phyloP scores from a whole-genome alignment of 345 rosid genomes.

The Citrus maxima region DNA sequence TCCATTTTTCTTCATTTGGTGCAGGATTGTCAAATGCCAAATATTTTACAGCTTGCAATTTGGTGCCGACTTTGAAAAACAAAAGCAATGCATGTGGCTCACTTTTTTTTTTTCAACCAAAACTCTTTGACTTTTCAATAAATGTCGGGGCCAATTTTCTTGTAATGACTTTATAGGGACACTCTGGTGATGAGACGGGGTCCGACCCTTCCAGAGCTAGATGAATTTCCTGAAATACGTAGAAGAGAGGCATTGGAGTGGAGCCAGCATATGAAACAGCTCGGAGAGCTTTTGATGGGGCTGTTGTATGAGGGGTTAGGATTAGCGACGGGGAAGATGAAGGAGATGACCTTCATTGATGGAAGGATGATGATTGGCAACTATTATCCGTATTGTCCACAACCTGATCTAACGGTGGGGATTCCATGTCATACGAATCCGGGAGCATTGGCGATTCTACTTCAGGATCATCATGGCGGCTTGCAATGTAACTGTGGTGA shows the following conservation, averaged over 20 bases:
- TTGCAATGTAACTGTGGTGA: conserved; percentile 45
- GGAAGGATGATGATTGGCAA: conserved; percentile 39
- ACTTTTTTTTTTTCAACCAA: too few relatives aligned
- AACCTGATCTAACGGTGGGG: conserved; percentile 52
- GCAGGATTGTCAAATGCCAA: too few relatives aligned
- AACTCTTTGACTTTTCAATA: too few relatives aligned
- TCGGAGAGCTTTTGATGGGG: conserved; percentile 37
- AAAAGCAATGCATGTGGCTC: too few relatives aligned
- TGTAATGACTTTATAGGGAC: conserved; percentile 28
- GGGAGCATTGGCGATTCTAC: conserved; percentile 35
- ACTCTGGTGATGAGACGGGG: conserved; percentile 35
- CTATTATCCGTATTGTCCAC: conserved; percentile 52
- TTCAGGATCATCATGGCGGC: conserved; percentile 43
- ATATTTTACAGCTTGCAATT: too few relatives aligned
- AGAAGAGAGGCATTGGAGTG: conserved; percentile 42
- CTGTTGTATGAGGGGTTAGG: conserved; percentile 46
- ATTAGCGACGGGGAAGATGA: conserved; percentile 21
- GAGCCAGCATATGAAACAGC: conserved; percentile 19
- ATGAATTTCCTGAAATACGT: conserved; percentile 41
- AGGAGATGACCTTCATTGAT: conserved; percentile 35
- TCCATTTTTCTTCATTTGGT: too few relatives aligned
- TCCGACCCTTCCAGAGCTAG: conserved; percentile 8
- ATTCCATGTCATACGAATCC: conserved; percentile 41
- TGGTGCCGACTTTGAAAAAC: too few relatives aligned
- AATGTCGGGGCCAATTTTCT: too few relatives aligned